Conservation (phyloP, 495 filamentous ascomycete species). For the Aspergillus sclerotioniger region DNA sequence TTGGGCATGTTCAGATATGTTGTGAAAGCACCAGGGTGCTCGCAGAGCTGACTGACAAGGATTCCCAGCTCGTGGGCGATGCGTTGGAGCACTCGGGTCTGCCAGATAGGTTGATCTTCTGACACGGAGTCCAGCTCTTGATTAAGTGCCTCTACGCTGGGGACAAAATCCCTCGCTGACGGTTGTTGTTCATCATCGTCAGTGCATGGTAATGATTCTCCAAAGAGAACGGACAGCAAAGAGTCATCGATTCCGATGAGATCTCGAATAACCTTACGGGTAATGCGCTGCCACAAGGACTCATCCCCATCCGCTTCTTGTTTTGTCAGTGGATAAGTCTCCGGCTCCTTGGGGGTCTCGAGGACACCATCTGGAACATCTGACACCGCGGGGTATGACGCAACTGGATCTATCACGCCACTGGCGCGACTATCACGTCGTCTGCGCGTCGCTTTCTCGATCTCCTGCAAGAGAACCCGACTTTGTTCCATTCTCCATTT, state of each 20-base stretch:
- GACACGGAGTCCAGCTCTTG: constrained; percentile 34
- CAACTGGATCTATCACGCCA: constrained; percentile 26
- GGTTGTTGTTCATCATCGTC: constrained; percentile 16
- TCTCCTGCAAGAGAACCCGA: constrained; percentile 76
- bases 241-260: constrained; percentile 88
- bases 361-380: constrained; percentile 21
- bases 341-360: constrained; percentile 19
- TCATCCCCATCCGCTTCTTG: constrained; percentile 42
- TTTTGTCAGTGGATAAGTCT: constrained; percentile 15
- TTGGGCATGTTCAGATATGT: constrained; percentile 58
- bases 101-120: constrained; percentile 59
- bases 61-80: constrained; percentile 84
- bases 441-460: constrained; percentile 78
- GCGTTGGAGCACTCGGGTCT: constrained; percentile 73
- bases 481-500: constrained; percentile 92
- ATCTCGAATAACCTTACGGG: constrained; percentile 81
- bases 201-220: constrained; percentile 71
- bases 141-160: constrained; percentile 34
- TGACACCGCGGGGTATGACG: constrained; percentile 20
- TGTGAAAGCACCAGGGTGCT: constrained; percentile 78
- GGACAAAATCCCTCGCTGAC: constrained; percentile 9
- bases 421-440: constrained; percentile 41
- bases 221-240: constrained; percentile 80
- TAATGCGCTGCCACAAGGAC: constrained; percentile 77
- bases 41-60: constrained; percentile 77